These are phyloP conservation scores for Pythium rishiriense DNA, from an alignment of 352 stramenopile species.

Conservation along the genomic window DNA sequence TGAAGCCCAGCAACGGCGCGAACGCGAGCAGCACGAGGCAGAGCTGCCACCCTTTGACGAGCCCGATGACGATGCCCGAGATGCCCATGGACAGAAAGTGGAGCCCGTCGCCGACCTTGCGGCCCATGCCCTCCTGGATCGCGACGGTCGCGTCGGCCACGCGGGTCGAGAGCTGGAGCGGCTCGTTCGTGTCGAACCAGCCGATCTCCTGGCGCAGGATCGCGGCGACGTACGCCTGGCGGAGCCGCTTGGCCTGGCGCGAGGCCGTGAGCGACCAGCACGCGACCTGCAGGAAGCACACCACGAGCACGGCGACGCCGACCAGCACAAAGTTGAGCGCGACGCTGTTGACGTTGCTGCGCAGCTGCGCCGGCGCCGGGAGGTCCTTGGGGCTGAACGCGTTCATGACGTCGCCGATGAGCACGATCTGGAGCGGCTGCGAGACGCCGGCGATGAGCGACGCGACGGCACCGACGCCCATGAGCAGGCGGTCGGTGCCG, in stretches of 20 bases:
- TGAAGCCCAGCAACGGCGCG: constrained; percentile 33
- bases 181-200: constrained; percentile 53
- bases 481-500: constrained; percentile 30
- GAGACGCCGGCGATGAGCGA: constrained; percentile 26
- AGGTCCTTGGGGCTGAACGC: constrained; percentile 43
- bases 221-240: constrained; percentile 31
- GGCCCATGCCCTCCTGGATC: constrained; percentile 70
- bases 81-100: constrained; percentile 40
- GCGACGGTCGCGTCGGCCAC: constrained; percentile 47
- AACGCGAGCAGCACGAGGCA: constrained; percentile 45
- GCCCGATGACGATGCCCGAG: constrained; percentile 39
- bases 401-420: constrained; percentile 39
- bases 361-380: constrained; percentile 15
- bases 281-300: constrained; percentile 30
- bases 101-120: constrained; percentile 33
- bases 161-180: constrained; percentile 43
- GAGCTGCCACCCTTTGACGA: constrained; percentile 47
- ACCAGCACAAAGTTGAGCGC: constrained; percentile 27
- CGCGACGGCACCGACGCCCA: constrained; percentile 29
- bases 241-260: constrained; percentile 40
- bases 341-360: constrained; percentile 28
- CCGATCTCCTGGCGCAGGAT: constrained; percentile 44
- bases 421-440: constrained; percentile 37
- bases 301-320: constrained; percentile 21
- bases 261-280: constrained; percentile 33